These are phyloP conservation scores for Didymella keratinophila DNA, from an alignment of 2,329 filamentous ascomycete genomes.

Conservation along the genomic window DNA sequence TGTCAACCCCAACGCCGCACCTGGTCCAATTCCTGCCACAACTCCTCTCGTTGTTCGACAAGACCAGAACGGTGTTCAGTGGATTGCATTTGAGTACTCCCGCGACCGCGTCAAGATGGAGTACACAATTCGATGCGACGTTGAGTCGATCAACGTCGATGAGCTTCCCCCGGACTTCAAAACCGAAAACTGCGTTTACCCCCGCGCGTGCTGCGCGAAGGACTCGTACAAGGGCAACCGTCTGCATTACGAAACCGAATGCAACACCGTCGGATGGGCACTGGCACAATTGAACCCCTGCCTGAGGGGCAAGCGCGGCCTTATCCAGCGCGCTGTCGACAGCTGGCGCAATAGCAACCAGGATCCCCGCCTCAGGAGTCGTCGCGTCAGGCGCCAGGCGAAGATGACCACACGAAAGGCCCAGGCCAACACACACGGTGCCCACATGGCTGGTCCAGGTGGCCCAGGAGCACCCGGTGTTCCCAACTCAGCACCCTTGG, in stretches of 20 bases:
- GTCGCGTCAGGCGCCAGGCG: constrained; percentile 91
- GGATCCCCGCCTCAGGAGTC: constrained; percentile 87
- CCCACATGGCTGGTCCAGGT: constrained; percentile 73
- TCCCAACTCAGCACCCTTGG: constrained; percentile 69
- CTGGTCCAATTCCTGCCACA: constrained; percentile 94
- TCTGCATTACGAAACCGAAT: constrained; percentile 96
- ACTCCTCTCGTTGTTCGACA: constrained; percentile 93
- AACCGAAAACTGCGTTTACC: constrained; percentile 97
- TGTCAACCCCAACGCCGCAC: constrained; percentile 88
- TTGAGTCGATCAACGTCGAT: constrained; percentile 94
- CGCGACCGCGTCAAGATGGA: constrained; percentile 98
- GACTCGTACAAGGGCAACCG: constrained; percentile 97
- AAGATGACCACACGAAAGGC: constrained; percentile 92
- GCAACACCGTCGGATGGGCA: constrained; percentile 99
- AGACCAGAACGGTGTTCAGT: constrained; percentile 95
- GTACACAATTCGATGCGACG: constrained; percentile 97
- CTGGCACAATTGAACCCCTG: constrained; percentile 91
- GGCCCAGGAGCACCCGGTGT: constrained; percentile 69
- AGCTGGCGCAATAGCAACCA: constrained; percentile 99
- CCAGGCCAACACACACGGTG: constrained; percentile 64
- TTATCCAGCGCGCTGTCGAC: constrained; percentile 96
- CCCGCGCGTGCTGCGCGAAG: constrained; percentile 91
- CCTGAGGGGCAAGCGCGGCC: constrained; percentile 87
- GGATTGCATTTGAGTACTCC: constrained; percentile 99
- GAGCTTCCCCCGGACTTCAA: constrained; percentile 88